Base-by-base conservation (phyloP, 2,329 filamentous ascomycete genomes). In the Aureobasidium leucospermi region DNA sequence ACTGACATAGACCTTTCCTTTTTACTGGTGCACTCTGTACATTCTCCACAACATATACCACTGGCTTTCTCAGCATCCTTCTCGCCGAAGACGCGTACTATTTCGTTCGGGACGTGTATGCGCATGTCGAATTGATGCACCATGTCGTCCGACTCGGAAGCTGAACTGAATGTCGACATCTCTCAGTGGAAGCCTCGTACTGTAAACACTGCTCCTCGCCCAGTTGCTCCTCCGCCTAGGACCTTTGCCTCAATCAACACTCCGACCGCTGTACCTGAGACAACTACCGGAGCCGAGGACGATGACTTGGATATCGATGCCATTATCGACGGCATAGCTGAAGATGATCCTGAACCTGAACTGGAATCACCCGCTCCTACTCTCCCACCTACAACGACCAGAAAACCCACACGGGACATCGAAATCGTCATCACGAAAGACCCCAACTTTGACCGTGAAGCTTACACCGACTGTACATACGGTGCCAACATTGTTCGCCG, bases 401-500 rank as follows among this genome's bases (percentile, higher is more conserved):
- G 3, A 43, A 43, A 8, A 4, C 13, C 57, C 7, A 16, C 13
- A 28, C 48, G 45, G 19, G 16, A 34, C 6, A 41, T 55, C 10
- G 31, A 55, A 39, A 42, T 53, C 39, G 34, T 60, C 23, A 55
- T 60, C 16, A 41, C 15, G 6, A 32, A 23, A 31, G 48, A 53
- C n/a, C 48, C 58, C 32, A 19, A n/a, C 34, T 46, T 60, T 23
- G 43, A 60, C 23, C 48, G 47, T 7, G 34, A 53, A 15, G 49
- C 32, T 13, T 67, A 64, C 23, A 62, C 66, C 34, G 69, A 71
- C 60, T 63, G 65, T 56, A 66, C 66, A 38, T 62, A 58, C 38
- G 65, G 69, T 41, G 61, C 56, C 39, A 63, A 68, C 58, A 61
- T 65, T 28, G 73, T 79, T 1, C 67, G 69, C n/a, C 66, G 67